phyloP scores from a whole-genome alignment of 2,329 filamentous ascomycete genomes.

The Paradendryphiella salina region DNA sequence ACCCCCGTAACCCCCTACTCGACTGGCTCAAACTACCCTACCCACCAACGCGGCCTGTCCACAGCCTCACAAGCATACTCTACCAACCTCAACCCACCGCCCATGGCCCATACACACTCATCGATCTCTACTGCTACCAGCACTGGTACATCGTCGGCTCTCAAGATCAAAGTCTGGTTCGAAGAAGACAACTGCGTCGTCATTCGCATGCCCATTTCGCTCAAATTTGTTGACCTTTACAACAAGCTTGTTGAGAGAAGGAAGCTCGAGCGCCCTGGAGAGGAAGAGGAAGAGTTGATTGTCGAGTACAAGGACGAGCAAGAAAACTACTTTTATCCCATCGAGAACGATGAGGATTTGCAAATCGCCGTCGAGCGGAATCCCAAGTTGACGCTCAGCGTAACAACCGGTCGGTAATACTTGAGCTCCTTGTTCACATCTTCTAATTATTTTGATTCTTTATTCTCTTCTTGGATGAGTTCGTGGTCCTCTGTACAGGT shows the following conservation, averaged over 20 bases:
- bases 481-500: background rate
- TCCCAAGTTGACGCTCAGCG: slow-evolving; percentile 75
- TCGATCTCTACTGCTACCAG: slow-evolving; percentile 41
- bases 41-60: slow-evolving; percentile 49
- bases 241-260: slow-evolving; percentile 84
- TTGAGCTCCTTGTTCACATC: background rate
- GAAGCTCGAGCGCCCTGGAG: slow-evolving; percentile 62
- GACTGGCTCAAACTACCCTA: slow-evolving; percentile 45
- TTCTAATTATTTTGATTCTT: slow-evolving; percentile 6
- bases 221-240: slow-evolving; percentile 74
- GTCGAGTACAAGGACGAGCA: slow-evolving; percentile 86
- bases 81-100: slow-evolving; percentile 37
- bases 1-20: slow-evolving; percentile 44
- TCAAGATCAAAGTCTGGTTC: slow-evolving; percentile 96
- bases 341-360: slow-evolving; percentile 80
- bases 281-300: slow-evolving; percentile 68
- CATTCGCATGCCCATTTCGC: slow-evolving; percentile 82
- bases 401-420: slow-evolving; percentile 32
- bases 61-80: slow-evolving; percentile 38
- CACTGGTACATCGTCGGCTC: slow-evolving; percentile 40
- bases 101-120: slow-evolving; percentile 47
- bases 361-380: slow-evolving; percentile 80
- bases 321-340: slow-evolving; percentile 71
- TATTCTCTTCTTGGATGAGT: background rate
- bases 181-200: slow-evolving; percentile 84